These are phyloP conservation scores for Otatea glauca DNA, from an alignment of 176 grass and related monocot species.

Conservation along the genomic window DNA sequence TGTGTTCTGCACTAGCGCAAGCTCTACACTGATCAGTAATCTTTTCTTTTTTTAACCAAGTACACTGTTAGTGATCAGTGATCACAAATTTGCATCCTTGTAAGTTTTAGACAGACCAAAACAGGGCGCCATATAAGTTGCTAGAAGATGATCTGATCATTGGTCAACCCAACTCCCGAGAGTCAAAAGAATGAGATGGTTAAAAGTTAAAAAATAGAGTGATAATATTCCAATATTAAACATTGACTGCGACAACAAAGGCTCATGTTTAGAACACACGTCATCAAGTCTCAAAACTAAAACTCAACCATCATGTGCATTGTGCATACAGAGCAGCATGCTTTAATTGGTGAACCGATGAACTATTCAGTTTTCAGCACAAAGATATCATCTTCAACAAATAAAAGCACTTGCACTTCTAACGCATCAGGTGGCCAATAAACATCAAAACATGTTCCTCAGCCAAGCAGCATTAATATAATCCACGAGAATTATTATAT, in stretches of 20 bases:
- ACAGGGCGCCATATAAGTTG: background rate
- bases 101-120: conserved; percentile 17
- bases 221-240: background rate
- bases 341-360: conserved; percentile 1
- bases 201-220: background rate
- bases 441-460: background rate
- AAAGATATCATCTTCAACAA: background rate
- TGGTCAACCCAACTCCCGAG: background rate
- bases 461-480: conserved; percentile 1
- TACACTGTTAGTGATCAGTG: background rate
- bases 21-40: background rate
- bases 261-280: background rate
- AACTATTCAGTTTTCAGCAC: background rate
- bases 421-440: background rate
- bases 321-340: background rate
- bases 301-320: background rate
- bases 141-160: background rate
- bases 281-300: background rate
- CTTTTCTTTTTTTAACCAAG: background rate
- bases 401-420: background rate
- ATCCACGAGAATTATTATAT: background rate
- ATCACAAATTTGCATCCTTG: background rate
- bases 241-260: conserved; percentile 9
- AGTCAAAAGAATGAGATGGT: background rate
- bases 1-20: background rate